Percentiles rank a stretch among this genome's conserved stretches.
These are phyloP conservation scores for Dactylellina drechsleri DNA, from an alignment of 2,329 filamentous ascomycete species.

Conservation along the genomic window DNA sequence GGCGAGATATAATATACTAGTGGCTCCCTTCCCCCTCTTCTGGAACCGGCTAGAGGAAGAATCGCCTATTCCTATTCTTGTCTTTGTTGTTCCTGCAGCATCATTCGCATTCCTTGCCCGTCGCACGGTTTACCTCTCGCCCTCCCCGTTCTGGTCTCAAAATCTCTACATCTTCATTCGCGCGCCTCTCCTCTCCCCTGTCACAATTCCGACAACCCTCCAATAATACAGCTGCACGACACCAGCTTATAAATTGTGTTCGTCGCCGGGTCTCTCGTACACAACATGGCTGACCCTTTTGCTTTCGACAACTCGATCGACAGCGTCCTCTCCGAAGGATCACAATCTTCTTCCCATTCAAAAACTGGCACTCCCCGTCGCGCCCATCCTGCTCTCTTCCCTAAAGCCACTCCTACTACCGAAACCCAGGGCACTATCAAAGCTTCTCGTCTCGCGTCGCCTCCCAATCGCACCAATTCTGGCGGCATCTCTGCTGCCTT, in stretches of 20 bases:
- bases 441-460: constrained; percentile 44
- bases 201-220: constrained; percentile 34
- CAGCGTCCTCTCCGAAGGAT: constrained; percentile 49
- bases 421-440: constrained; percentile 50
- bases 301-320: constrained; percentile 46
- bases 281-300: constrained; percentile 49
- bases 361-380: constrained; percentile 47
- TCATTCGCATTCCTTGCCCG: constrained; percentile 26
- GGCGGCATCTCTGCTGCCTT: constrained; percentile 25
- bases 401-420: constrained; percentile 36
- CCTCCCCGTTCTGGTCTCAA: neutral
- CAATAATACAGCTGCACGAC: constrained; percentile 55
- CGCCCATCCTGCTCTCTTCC: constrained; percentile 51
- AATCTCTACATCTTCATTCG: neutral
- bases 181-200: constrained; percentile 20
- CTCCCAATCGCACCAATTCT: constrained; percentile 39
- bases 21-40: neutral
- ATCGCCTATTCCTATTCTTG: neutral
- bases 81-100: constrained; percentile 25
- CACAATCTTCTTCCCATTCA: constrained; percentile 32
- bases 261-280: constrained; percentile 1
- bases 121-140: constrained; percentile 16
- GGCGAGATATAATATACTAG: constrained; percentile 7
- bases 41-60: constrained; percentile 11
- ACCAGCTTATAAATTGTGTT: constrained; percentile 37